These are phyloP conservation scores for Capsella rubella DNA, from an alignment of 441 rosid genomes.

Conservation along the genomic window DNA sequence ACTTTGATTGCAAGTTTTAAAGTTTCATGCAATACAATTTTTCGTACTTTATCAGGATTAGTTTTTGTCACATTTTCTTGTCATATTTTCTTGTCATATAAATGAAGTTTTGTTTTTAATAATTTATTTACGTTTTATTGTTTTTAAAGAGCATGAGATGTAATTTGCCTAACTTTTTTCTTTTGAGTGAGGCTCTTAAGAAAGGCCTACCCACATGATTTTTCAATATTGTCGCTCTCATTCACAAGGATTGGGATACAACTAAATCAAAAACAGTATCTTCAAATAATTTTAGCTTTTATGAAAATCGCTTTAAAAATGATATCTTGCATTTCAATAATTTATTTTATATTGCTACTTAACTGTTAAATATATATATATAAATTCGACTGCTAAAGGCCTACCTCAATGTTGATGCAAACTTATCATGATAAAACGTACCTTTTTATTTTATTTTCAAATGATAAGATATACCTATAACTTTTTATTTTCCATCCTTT, in stretches of 20 bases:
- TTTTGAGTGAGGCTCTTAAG: constrained; percentile 18
- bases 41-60: constrained; percentile 18
- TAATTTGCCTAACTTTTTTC: constrained; percentile 29
- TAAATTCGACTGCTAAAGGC: constrained; percentile 30
- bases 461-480: constrained; percentile 32
- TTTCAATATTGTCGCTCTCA: constrained; percentile 42
- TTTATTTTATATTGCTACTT: not conserved
- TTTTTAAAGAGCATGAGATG: not conserved
- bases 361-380: constrained; percentile 10
- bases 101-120: too few relatives aligned
- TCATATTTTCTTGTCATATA: too few relatives aligned
- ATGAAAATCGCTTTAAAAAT: not conserved
- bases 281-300: not conserved
- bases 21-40: constrained; percentile 13
- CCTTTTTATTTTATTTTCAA: constrained; percentile 14
- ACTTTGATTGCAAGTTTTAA: constrained; percentile 32
- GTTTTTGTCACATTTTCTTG: constrained; percentile 2
- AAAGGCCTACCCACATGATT: constrained; percentile 45
- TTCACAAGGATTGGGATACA: constrained; percentile 34
- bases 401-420: constrained; percentile 37
- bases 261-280: constrained; percentile 42
- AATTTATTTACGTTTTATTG: too few relatives aligned
- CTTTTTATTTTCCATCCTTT: constrained; percentile 20
- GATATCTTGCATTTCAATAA: constrained; percentile 8
- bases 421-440: constrained; percentile 35